Base-by-base conservation (phyloP, 805 yeast genomes). In the Starmerella apis region DNA sequence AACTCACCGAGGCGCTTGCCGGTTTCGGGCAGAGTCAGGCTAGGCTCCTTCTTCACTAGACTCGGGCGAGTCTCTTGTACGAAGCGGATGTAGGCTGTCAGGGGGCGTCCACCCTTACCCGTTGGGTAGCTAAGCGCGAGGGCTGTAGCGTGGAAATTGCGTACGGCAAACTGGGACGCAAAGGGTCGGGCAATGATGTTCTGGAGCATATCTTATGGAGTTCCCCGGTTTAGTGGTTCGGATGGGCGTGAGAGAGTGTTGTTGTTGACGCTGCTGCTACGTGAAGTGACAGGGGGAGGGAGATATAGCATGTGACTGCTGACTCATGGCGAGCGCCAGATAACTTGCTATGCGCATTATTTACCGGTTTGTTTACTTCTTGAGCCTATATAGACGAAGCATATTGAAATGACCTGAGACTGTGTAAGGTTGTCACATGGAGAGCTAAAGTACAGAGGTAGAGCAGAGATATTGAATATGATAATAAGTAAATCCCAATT, bases 21-120 rank as follows among this genome's bases (percentile, higher is more conserved):
- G 56, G 87, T 86, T 71, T 87, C 92, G 46, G 71, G 96, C 62
- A 88, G 85, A 28, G 86, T 72, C 61, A 87, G 81, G 65, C 92
- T 94, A 61, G 97, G 96, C 77, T 90, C 83, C 69, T 86, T 95
- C 54, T 90, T 80, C 66, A 94, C 78, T 59, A 90, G 90, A 56
- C 80, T 78, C 69, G 85, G 95, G 78, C 97, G 86, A 77, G 83
- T 84, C 65, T 86, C 96, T 68, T 86, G 86, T 62, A 96, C 95
- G 67, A 88, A 90, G 77, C 86, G 87, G 95, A 92, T 87, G 80
- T 86, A 92, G 44, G 97, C 95, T 51, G 95, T 83, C 66, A 92
- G 74, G 23, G 96, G 86, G 50, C 49, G 51, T 41, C 61, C 61
- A n/a, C 20, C 47, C 47, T 56, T 55, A 56, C 52, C 42, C 16